Evolutionary conservation across 1,139 yeast species (phyloP).

Genomic region (Lodderomyces orthopsilosis): DNA sequence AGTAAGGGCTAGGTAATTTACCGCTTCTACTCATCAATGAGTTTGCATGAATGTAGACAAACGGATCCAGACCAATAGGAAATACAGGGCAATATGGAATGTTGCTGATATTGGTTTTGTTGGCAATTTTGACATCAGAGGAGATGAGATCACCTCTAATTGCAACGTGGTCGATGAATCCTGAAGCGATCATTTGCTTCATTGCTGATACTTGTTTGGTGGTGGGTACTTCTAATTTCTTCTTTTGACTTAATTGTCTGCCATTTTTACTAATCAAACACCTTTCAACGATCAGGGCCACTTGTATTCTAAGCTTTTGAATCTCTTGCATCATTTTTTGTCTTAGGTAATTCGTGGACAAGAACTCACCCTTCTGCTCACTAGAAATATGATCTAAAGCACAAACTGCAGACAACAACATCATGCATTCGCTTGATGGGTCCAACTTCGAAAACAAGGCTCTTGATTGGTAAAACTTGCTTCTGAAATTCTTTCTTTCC

Average conservation of each 20-base stretch:
- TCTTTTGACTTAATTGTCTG: constrained; percentile 22
- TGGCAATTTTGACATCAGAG: constrained; percentile 57
- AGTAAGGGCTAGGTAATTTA: constrained; percentile 67
- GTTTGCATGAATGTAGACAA: constrained; percentile 72
- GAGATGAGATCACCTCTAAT: constrained; percentile 75
- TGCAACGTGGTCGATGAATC: constrained; percentile 89
- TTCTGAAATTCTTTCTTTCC: constrained; percentile 33
- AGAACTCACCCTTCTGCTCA: constrained; percentile 45
- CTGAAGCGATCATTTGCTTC: constrained; percentile 91
- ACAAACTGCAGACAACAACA: constrained; percentile 78
- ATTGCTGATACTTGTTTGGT: constrained; percentile 69
- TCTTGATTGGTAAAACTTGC: constrained; percentile 55
- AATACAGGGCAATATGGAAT: constrained; percentile 75
- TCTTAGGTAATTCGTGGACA: constrained; percentile 60
- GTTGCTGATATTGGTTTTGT: constrained; percentile 56
- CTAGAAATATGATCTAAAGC: constrained; percentile 76
- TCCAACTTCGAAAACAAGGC: constrained; percentile 67
- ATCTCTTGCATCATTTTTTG: constrained; percentile 83
- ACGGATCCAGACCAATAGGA: constrained; percentile 52
- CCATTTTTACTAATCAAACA: constrained; percentile 49
- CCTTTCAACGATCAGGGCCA: constrained; percentile 65
- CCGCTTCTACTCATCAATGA: constrained; percentile 59
- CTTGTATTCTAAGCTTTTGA: constrained; percentile 72
- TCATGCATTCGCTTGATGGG: constrained; percentile 68
- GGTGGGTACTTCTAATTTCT: constrained; percentile 63